Evolutionary conservation across 2,329 filamentous ascomycete genomes (phyloP).

Genomic region (Paraphoma sp.): DNA sequence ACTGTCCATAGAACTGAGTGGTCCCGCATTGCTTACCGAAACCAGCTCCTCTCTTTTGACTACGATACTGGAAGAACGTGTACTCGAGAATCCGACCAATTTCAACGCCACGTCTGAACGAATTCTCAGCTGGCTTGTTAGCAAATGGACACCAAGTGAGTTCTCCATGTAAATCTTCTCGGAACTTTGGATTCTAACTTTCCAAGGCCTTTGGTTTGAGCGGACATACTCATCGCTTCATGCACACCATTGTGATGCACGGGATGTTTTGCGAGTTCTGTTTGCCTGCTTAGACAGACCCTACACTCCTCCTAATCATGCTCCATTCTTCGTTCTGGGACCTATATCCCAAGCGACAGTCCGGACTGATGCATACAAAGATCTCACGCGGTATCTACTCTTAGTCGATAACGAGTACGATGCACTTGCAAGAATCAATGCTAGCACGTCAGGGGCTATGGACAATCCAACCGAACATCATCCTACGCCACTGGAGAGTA

Average conservation of each 20-base stretch:
- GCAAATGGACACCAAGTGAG: conserved; percentile 82
- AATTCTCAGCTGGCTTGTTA: conserved; percentile 81
- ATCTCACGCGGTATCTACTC: conserved; percentile 59
- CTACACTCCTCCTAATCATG: conserved; percentile 25
- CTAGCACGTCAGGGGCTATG: no score
- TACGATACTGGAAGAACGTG: conserved; percentile 69
- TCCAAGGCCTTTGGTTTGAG: conserved; percentile 60
- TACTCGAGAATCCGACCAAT: conserved; percentile 71
- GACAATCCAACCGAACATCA: conserved; percentile 17
- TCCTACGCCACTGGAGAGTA: conserved; percentile 29
- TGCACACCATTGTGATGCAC: conserved; percentile 67
- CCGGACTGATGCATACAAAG: conserved; percentile 46
- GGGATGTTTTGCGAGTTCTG: conserved; percentile 73
- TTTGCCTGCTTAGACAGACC: conserved; percentile 69
- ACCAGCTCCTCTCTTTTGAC: conserved; percentile 77
- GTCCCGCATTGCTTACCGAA: conserved; percentile 80
- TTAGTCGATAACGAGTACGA: conserved; percentile 29
- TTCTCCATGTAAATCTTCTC: neutral
- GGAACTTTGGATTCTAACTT: conserved; percentile 15
- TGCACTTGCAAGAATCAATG: neutral
- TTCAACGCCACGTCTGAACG: conserved; percentile 72
- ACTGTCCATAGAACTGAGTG: conserved; percentile 79
- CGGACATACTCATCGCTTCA: conserved; percentile 69
- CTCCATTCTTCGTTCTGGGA: conserved; percentile 47
- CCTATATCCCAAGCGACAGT: conserved; percentile 54